These are phyloP conservation scores for Salix koriyanagi DNA, from an alignment of 345 rosid species.

Conservation along the genomic window DNA sequence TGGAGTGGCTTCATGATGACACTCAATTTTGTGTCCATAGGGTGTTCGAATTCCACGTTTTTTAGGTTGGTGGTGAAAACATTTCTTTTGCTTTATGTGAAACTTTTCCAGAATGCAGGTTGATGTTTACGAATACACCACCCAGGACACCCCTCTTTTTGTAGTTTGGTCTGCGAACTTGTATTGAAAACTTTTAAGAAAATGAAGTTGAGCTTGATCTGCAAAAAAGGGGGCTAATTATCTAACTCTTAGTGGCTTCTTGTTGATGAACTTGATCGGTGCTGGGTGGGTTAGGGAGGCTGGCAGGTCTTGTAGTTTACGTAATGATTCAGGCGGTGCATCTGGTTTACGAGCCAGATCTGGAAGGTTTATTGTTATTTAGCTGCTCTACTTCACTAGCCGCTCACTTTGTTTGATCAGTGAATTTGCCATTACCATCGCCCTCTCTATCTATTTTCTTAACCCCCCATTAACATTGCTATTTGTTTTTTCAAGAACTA, in stretches of 20 bases:
- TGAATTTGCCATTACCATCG: neutral
- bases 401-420: neutral
- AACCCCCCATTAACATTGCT: no score
- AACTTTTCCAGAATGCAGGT: constrained; percentile 2
- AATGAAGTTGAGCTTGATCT: neutral
- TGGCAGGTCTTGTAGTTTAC: neutral
- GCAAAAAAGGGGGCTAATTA: neutral
- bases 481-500: no score
- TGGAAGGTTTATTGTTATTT: neutral
- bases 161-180: neutral
- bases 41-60: neutral
- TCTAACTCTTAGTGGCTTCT: neutral
- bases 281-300: neutral
- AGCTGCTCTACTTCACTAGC: neutral
- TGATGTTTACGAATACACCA: constrained; percentile 5
- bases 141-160: neutral
- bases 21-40: neutral
- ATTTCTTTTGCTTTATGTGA: constrained; percentile 4
- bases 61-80: constrained; percentile 5
- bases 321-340: neutral
- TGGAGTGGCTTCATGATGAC: constrained; percentile 44
- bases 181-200: neutral
- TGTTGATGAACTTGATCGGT: neutral
- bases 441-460: no score
- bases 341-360: neutral